These are phyloP conservation scores for Auricularia auricula-judae DNA, from an alignment of 768 basidiomycete genomes.

Conservation along the genomic window DNA sequence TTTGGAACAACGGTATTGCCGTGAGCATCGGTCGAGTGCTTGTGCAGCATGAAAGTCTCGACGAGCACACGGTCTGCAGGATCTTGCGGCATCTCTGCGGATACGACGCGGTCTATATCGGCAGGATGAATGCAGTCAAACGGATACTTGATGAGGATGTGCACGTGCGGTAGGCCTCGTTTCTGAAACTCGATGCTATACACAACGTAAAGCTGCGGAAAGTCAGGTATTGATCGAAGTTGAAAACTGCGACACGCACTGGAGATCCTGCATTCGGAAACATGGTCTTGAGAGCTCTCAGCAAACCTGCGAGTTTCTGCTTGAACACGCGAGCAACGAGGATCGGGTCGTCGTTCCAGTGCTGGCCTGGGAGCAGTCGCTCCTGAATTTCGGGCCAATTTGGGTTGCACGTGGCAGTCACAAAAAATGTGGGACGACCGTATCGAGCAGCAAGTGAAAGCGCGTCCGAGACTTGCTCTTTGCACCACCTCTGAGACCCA, in stretches of 20 bases:
- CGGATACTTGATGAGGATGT: slow-evolving; percentile 30
- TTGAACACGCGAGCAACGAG: slow-evolving; percentile 36
- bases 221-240: too few species aligned
- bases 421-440: slow-evolving; percentile 28
- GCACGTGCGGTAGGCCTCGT: slow-evolving; percentile 42
- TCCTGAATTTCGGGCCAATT: slow-evolving; percentile 34
- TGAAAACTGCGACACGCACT: too few species aligned
- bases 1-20: too few species aligned
- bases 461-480: too few species aligned
- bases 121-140: slow-evolving; percentile 27
- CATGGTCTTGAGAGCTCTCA: too few species aligned
- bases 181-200: slow-evolving; percentile 52
- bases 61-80: slow-evolving; percentile 10
- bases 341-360: slow-evolving; percentile 33
- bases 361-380: slow-evolving; percentile 29
- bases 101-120: slow-evolving; percentile 30
- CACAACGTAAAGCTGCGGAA: slow-evolving; percentile 13
- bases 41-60: too few species aligned
- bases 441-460: too few species aligned
- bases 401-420: slow-evolving; percentile 45
- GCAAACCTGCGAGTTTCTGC: slow-evolving; percentile 13
- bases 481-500: too few species aligned
- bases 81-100: slow-evolving; percentile 32
- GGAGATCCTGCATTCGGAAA: too few species aligned
- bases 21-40: too few species aligned